A percentile compares a stretch with the other conserved stretches of the same genome.
Conservation (phyloP, 345 rosid species). For the Hypericum perforatum region DNA sequence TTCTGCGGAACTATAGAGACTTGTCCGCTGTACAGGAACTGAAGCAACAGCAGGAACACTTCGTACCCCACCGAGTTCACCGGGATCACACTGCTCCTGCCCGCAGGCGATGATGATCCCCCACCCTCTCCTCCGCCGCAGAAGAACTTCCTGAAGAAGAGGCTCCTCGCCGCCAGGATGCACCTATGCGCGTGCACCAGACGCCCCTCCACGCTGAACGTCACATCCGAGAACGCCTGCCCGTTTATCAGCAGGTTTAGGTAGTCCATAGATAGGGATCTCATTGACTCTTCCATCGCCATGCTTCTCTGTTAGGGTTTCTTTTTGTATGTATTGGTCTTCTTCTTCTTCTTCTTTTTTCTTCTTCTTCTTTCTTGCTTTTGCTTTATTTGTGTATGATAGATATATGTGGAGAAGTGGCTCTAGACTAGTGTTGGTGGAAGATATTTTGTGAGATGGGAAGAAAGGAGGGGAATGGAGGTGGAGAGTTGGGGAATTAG, state of each 20-base stretch:
- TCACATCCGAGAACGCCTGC: conserved; percentile 96
- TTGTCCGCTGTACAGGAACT: conserved; percentile 95
- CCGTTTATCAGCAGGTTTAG: conserved; percentile 93
- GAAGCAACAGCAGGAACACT: conserved; percentile 80
- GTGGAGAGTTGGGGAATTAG: no score
- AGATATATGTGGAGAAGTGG: not conserved
- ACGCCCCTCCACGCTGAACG: conserved; percentile 97
- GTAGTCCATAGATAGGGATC: conserved; percentile 89
- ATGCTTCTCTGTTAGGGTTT: conserved; percentile 30
- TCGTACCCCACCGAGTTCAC: conserved; percentile 98
- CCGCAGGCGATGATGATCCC: conserved; percentile 13
- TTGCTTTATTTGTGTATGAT: no score
- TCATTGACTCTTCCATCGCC: conserved; percentile 62
- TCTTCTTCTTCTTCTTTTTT: no score
- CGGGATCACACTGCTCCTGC: conserved; percentile 52
- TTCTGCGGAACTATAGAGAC: conserved; percentile 89
- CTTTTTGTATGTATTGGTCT: no score
- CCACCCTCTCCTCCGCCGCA: conserved; percentile 42
- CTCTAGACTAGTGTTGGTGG: not conserved
- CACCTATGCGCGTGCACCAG: conserved; percentile 96
- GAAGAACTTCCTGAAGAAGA: conserved; percentile 87
- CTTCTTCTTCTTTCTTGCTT: no score
- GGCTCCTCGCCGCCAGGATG: conserved; percentile 88
- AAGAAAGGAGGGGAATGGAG: not conserved
- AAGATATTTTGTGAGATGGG: not conserved